A percentile compares a stretch with the other conserved stretches of the same genome.
Evolutionary conservation across 129 eudicot genomes (phyloP).

Genomic region (Calendula officinalis): DNA sequence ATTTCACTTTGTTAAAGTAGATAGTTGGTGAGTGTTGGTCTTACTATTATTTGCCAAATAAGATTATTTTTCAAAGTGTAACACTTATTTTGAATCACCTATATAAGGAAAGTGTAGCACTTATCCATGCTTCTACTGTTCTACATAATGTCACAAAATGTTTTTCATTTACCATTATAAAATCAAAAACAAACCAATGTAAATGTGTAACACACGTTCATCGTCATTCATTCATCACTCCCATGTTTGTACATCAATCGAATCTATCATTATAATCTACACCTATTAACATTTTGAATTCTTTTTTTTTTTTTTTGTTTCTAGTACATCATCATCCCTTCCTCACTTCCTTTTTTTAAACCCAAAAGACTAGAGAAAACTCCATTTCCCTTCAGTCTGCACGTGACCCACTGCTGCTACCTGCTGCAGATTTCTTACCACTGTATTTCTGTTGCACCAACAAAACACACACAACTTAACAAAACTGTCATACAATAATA

Average conservation of each 20-base stretch:
- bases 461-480: not conserved
- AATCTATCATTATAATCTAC: conserved; percentile 31
- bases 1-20: no score
- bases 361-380: not conserved
- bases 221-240: conserved; percentile 8
- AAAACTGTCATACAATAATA: not conserved
- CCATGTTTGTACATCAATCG: conserved; percentile 30
- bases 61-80: no score
- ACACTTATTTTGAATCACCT: no score
- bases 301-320: conserved; percentile 5
- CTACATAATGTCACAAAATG: no score
- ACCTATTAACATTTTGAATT: conserved; percentile 23
- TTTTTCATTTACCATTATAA: no score
- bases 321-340: not conserved
- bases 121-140: no score
- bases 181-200: not conserved
- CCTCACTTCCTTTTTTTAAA: not conserved
- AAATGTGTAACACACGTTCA: not conserved
- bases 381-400: conserved; percentile 38
- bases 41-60: no score
- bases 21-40: no score
- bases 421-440: not conserved
- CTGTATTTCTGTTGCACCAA: not conserved
- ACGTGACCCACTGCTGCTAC: conserved; percentile 5
- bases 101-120: no score